Evolutionary conservation across 2,329 filamentous ascomycete species (phyloP), one percentile per base, ranked within the genome.

Genomic region (Fusarium annulatum): DNA sequence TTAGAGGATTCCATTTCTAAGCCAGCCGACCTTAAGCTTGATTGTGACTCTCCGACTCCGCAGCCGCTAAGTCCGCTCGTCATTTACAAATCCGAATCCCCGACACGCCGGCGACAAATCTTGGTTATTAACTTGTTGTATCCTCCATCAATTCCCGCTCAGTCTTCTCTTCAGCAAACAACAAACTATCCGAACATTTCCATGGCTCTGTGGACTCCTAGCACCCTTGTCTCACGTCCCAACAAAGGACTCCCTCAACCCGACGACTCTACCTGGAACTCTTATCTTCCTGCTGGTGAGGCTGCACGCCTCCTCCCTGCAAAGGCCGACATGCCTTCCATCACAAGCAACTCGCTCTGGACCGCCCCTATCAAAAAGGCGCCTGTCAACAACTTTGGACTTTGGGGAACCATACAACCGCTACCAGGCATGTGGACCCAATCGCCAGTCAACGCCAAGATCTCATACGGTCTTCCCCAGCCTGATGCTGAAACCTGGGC

Each of bases 331-430:
- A 73, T 79, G 18, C 66, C 73, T 21, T 62, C 74, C 19, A 78
- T 86, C 41, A 79, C 83, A 67, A 85, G 83, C 73, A 77, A 75
- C 21, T 65, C 79, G 9, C 73, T 86, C 45, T 86, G 84, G 84
- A 59, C 67, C 38, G 67, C 67, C 19, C 60, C 76, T 14, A 43
- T 64, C 19, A 76, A 76, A 61, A 74, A 74, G 66, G 46, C 48
- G 23, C 62, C 72, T 49, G 34, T 61, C 49, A 67, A 62, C 41
- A 67, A 64, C 51, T 61, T 74, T 59, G 76, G 76, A 57, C 76
- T 78, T 61, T 78, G 76, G 76, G 68, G 66, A 56, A 70, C 67
- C 21, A 70, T 62, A 59, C 69, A 68, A 58, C 67, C 75, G 34
- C 59, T 72, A 26, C 66, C 69, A 23, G 74, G 67, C 58, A 78